These are phyloP conservation scores for Hymenoscyphus salicellus DNA, from an alignment of 2,329 filamentous ascomycete species.

Conservation along the genomic window DNA sequence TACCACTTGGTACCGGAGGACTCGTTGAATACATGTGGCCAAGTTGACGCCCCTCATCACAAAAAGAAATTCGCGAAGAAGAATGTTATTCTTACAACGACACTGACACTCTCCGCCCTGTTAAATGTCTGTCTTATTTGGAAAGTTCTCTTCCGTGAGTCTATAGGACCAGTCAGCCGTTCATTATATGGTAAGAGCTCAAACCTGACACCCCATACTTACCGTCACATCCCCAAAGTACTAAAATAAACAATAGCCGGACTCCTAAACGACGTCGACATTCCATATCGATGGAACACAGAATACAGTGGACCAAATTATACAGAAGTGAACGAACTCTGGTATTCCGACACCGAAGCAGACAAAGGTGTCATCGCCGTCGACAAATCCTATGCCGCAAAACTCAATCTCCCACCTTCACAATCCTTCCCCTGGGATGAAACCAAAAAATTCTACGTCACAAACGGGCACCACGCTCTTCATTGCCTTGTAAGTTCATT, in stretches of 20 bases:
- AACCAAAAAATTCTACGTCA: slow-evolving; percentile 4
- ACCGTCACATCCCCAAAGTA: too few relatives aligned
- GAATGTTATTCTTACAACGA: too few relatives aligned
- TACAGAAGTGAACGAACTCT: slow-evolving; percentile 7
- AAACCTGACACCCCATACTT: too few relatives aligned
- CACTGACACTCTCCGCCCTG: too few relatives aligned
- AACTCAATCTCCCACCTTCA: background rate
- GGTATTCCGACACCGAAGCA: slow-evolving; percentile 7
- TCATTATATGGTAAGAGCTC: too few relatives aligned
- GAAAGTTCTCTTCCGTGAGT: too few relatives aligned
- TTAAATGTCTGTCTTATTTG: too few relatives aligned
- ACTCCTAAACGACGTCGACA: slow-evolving; percentile 6
- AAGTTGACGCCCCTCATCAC: too few relatives aligned
- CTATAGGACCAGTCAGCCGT: too few relatives aligned
- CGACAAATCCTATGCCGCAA: slow-evolving; percentile 4
- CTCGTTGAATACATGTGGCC: too few relatives aligned
- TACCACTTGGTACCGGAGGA: too few relatives aligned
- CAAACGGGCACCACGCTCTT: slow-evolving; percentile 8
- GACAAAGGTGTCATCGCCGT: slow-evolving; percentile 6
- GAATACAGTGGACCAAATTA: slow-evolving; percentile 1
- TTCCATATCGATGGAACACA: slow-evolving; percentile 8
- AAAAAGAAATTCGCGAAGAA: too few relatives aligned
- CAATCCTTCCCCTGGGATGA: slow-evolving; percentile 10
- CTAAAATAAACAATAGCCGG: slow-evolving; percentile 1
- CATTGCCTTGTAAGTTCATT: background rate